A percentile compares a stretch with the other conserved stretches of the same genome.
Conservation (phyloP, 495 filamentous ascomycete genomes). For the Penicillium canescens region DNA sequence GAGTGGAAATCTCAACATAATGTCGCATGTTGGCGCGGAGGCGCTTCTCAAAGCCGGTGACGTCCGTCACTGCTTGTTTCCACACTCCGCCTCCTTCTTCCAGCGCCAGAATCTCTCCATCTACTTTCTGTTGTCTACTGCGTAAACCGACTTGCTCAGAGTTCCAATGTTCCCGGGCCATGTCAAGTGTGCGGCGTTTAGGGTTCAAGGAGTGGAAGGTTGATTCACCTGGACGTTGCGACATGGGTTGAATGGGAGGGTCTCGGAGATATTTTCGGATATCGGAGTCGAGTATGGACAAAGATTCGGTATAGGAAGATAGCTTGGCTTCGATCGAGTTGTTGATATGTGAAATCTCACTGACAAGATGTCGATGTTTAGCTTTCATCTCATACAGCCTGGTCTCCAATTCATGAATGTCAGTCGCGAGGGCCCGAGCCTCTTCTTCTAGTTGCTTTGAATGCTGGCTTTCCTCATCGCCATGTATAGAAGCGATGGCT, state of each 20-base stretch:
- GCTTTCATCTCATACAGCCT: constrained; percentile 68
- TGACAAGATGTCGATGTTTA: constrained; percentile 58
- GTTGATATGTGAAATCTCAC: constrained; percentile 60
- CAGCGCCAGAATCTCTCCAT: constrained; percentile 72
- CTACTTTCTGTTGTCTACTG: constrained; percentile 57
- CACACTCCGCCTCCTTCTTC: constrained; percentile 82
- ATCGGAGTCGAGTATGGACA: constrained; percentile 56
- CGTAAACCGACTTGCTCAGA: constrained; percentile 60
- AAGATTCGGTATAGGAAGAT: constrained; percentile 57
- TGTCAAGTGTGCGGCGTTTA: constrained; percentile 70
- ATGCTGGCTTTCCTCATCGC: constrained; percentile 36
- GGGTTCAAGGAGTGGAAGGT: constrained; percentile 57
- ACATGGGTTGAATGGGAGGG: constrained; percentile 48
- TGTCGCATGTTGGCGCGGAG: constrained; percentile 58
- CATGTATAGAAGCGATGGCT: constrained; percentile 43
- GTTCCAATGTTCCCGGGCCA: constrained; percentile 77
- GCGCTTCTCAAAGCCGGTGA: constrained; percentile 67
- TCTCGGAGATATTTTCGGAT: constrained; percentile 41
- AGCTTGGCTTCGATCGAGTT: constrained; percentile 63
- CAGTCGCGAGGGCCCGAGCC: constrained; percentile 50
- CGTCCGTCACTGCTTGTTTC: constrained; percentile 64
- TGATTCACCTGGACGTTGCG: constrained; percentile 21
- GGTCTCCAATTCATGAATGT: constrained; percentile 65
- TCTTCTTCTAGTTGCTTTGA: constrained; percentile 50
- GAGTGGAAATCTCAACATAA: constrained; percentile 27